These are phyloP conservation scores for Podaxis rugospora DNA, from an alignment of 768 basidiomycete species.

Conservation along the genomic window DNA sequence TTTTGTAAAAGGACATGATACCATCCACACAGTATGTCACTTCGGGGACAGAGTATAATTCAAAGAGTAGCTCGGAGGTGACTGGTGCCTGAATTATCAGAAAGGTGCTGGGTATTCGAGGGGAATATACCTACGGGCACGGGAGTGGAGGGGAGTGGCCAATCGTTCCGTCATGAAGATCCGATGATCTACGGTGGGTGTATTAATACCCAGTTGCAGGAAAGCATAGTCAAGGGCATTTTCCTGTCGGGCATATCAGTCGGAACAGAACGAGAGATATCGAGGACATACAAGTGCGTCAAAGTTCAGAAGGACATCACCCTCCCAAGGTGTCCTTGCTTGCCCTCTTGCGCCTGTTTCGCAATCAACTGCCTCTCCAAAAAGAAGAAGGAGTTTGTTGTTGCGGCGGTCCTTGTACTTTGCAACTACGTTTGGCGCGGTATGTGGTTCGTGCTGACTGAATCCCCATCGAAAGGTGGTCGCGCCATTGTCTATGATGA, in stretches of 20 bases:
- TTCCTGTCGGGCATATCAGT: slow-evolving; percentile 59
- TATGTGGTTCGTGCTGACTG: slow-evolving; percentile 50
- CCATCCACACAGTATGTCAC: slow-evolving; percentile 87
- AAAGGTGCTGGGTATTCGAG: slow-evolving; percentile 3
- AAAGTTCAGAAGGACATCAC: slow-evolving; percentile 86
- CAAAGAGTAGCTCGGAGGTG: slow-evolving; percentile 95
- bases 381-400: slow-evolving; percentile 79
- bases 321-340: slow-evolving; percentile 86
- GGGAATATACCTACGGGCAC: slow-evolving; percentile 58
- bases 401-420: slow-evolving; percentile 88
- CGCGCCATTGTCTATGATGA: slow-evolving; percentile 89
- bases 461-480: slow-evolving; percentile 83
- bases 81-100: slow-evolving; percentile 39
- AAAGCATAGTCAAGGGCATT: slow-evolving; percentile 92
- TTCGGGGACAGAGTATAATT: slow-evolving; percentile 83
- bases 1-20: slow-evolving; percentile 89
- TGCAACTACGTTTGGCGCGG: slow-evolving; percentile 68
- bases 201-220: slow-evolving; percentile 79
- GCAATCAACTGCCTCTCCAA: slow-evolving; percentile 82
- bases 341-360: slow-evolving; percentile 83
- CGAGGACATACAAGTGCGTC: slow-evolving; percentile 79
- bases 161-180: slow-evolving; percentile 92
- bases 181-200: slow-evolving; percentile 74
- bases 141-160: slow-evolving; percentile 83
- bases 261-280: slow-evolving; percentile 11